Base-by-base conservation (phyloP, 129 eudicot species). In the Saussurea involucrata region DNA sequence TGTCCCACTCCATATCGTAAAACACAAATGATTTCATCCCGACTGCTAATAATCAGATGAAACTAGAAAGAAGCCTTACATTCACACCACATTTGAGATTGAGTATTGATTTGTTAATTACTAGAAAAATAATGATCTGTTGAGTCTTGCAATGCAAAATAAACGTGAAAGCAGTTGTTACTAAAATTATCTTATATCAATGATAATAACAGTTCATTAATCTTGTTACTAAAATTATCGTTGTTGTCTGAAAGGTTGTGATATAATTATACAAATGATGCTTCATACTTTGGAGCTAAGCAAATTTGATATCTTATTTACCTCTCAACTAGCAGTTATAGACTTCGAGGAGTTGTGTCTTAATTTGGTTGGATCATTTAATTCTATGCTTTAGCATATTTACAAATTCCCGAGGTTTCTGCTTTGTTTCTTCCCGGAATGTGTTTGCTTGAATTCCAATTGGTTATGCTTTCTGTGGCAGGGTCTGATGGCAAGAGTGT, bases 401-500 rank as follows among this genome's bases (percentile, higher is more conserved):
- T 44, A 28, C 72, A 76, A 42, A 66, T 12, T 42, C 31, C 44
- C n/a, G n/a, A 40, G 37, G 12, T 28, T 15, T 61, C 31, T 74
- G 70, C 28, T 40, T 12, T 37, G 11, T 40, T 78, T 69, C 40
- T 24, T 60, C n/a, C 6, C 27, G 71, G 27, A 64, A 5, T 71
- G 53, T 63, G 46, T 71, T 42, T 22, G 12, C 66, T 42, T 63
- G 72, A 79, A 4, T 53, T 36, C 71, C 70, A 58, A 55, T 66
- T 65, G 69, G 31, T 33, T 49, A 32, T 73, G 11, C 11, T 81
- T 79, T 66, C 29, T 75, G 66, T 60, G 63, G 77, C 89, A 89
- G 97, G 92, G 79, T 78, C 77, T 69, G 89, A 34, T 81, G 88
- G 83, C 73, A 67, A 76, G 84, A 83, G 68, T 74, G 24, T 81